Conservation (phyloP, 2,329 filamentous ascomycete genomes). For the Tolypocladium sp. region DNA sequence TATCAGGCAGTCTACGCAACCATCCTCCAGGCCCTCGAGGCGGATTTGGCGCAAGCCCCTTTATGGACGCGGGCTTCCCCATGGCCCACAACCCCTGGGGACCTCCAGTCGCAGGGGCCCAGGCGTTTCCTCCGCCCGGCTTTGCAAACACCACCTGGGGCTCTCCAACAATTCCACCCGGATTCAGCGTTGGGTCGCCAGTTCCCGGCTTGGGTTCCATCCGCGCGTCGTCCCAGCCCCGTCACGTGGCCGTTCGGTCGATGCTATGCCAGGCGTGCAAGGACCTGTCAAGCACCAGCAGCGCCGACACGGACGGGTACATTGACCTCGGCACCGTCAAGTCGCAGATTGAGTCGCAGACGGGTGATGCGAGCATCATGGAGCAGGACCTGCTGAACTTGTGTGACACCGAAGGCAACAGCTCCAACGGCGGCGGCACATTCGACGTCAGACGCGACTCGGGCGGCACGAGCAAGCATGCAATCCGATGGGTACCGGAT, state of each 20-base stretch:
- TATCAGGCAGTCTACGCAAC: constrained; percentile 27
- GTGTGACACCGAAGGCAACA: constrained; percentile 83
- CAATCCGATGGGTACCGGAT: constrained; percentile 49
- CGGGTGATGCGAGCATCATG: constrained; percentile 23
- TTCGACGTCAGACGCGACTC: constrained; percentile 58
- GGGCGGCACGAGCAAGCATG: constrained; percentile 24
- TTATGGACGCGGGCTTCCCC: constrained; percentile 31
- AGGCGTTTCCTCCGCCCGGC: constrained; percentile 36
- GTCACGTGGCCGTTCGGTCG: constrained; percentile 60
- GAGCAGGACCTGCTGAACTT: constrained; percentile 69
- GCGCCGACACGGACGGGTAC: constrained; percentile 49
- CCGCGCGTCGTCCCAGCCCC: constrained; percentile 39
- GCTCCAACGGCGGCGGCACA: constrained; percentile 79
- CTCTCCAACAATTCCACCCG: constrained; percentile 21
- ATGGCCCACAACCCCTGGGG: constrained; percentile 33
- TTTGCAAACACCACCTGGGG: constrained; percentile 32
- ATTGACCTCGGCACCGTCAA: constrained; percentile 61
- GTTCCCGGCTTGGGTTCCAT: constrained; percentile 17
- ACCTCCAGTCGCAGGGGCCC: constrained; percentile 18
- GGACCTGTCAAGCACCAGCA: constrained; percentile 32
- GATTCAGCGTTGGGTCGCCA: constrained; percentile 24
- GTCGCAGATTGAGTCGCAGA: constrained; percentile 52
- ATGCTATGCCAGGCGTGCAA: constrained; percentile 75
- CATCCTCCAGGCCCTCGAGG: constrained; percentile 40
- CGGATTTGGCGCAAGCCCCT: constrained; percentile 30